Evolutionary conservation across 2,329 filamentous ascomycete genomes (phyloP).

Genomic region (Fusarium praegraminearum): DNA sequence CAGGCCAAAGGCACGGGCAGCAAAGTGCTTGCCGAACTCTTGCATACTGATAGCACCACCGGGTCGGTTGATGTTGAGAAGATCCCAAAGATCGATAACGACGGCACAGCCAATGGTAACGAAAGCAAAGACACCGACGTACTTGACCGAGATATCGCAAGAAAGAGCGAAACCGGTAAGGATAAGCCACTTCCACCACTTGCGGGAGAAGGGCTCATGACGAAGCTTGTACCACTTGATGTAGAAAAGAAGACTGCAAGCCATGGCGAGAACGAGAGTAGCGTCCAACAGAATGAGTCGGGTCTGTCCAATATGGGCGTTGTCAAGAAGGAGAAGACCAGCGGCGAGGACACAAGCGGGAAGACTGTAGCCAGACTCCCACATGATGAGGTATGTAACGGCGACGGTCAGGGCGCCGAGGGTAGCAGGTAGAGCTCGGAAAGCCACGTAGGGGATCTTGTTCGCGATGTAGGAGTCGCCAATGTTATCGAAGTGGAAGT

Average conservation of each 20-base stretch:
- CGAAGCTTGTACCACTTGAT: constrained; percentile 98
- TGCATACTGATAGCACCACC: constrained; percentile 83
- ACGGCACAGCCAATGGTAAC: constrained; percentile 96
- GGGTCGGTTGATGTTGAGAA: constrained; percentile 88
- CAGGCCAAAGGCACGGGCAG: constrained; percentile 84
- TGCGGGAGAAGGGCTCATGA: constrained; percentile 87
- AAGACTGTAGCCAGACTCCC: constrained; percentile 98
- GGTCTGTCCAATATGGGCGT: constrained; percentile 97
- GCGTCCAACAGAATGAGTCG: constrained; percentile 94
- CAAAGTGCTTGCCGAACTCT: constrained; percentile 90
- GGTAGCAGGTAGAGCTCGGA: constrained; percentile 90
- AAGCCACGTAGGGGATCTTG: constrained; percentile 97
- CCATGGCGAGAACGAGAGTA: constrained; percentile 95
- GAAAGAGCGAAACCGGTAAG: constrained; percentile 94
- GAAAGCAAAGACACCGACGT: constrained; percentile 96
- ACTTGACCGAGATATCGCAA: constrained; percentile 98
- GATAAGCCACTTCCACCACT: constrained; percentile 99
- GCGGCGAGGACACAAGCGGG: constrained; percentile 91
- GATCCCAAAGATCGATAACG: constrained; percentile 92
- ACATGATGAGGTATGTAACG: constrained; percentile 98
- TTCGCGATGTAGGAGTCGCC: constrained; percentile 98
- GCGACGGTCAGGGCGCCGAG: constrained; percentile 93
- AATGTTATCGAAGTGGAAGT: constrained; percentile 99
- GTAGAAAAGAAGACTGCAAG: constrained; percentile 91
- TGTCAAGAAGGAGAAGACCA: constrained; percentile 91